Evolutionary conservation across 2,329 filamentous ascomycete species (phyloP), one percentile per base, ranked within the genome.

Genomic region (Dendrostoma leiphaemia): DNA sequence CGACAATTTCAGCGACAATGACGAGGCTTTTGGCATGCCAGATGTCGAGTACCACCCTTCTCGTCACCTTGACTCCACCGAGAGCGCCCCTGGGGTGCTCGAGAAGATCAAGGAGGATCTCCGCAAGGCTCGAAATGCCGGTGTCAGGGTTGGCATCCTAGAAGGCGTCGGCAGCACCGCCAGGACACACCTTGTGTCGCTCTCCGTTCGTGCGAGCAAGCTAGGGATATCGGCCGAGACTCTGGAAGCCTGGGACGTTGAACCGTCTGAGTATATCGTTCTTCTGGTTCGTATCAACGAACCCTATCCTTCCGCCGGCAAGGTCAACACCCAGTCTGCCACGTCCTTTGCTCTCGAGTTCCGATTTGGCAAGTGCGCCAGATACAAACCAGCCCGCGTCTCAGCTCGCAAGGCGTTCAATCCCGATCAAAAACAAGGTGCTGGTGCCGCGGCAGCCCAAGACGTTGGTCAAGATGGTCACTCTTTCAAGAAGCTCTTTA

Each of bases 161-260:
- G 78, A 77, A 12, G 73, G 78, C 17, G 71, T 84, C 17, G 65
- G 64, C 26, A 60, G 66, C 3, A 49, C 61, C 1, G 67, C 77
- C 23, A 65, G 73, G 1, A 71, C 72, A 10, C 77, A 72, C 55
- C 74, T 80, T 3, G 68, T 94, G 17, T 84, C 83, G 4, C 69
- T 94, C 2, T 90, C 91, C 0, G 80, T 89, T 28, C 84, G 83
- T 4, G 81, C 89, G 28, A 74, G 79, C 4, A 88, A 88, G 61
- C 79, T 96, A 1, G 84, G 81, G 0, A 81, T 96, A 12, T 87
- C 89, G 0, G 79, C 86, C 34, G 89, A 92, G 63, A 85, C 84
- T 0, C 81, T 90, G 69, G 79, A 87, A 63, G 89, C 91, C 1
- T 96, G 91, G 91, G 80, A 86, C 56, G 67, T 96, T 10, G 70